Conservation (phyloP, 1,284 basidiomycete species). For the Pyrrhoderma lamaoense region DNA sequence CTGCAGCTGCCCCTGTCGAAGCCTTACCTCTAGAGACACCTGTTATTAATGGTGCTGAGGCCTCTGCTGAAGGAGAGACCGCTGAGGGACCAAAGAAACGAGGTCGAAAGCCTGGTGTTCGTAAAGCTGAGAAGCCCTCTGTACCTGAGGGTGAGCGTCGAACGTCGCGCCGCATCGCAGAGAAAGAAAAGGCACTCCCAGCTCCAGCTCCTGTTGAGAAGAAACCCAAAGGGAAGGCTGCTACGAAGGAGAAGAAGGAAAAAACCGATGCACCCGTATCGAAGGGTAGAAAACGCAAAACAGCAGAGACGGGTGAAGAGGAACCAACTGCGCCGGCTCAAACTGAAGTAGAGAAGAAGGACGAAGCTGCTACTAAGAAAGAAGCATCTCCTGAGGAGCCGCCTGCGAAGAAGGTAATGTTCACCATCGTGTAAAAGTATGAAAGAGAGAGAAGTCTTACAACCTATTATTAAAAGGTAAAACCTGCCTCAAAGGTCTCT, state of each 20-base stretch:
- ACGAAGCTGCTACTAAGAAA: slow-evolving; percentile 21
- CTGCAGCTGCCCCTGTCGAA: slow-evolving; percentile 1
- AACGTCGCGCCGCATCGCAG: slow-evolving; percentile 20
- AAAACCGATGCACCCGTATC: slow-evolving; percentile 25
- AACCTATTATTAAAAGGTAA: slow-evolving; percentile 16
- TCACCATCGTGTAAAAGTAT: slow-evolving; percentile 7
- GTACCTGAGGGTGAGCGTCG: slow-evolving; percentile 19
- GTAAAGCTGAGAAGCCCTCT: background rate
- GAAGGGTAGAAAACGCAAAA: slow-evolving; percentile 23
- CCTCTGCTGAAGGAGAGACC: slow-evolving; percentile 31
- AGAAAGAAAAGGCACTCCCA: slow-evolving; percentile 44
- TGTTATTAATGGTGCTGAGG: slow-evolving; percentile 32
- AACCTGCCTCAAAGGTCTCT: slow-evolving; percentile 16
- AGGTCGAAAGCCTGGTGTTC: slow-evolving; percentile 13
- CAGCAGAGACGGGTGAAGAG: slow-evolving; percentile 20
- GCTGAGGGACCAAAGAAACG: slow-evolving; percentile 10
- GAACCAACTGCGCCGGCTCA: background rate
- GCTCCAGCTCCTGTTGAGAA: background rate
- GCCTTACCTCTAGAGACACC: slow-evolving; percentile 2
- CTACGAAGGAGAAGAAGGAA: slow-evolving; percentile 52
- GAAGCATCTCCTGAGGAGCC: slow-evolving; percentile 30
- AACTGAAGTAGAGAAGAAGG: slow-evolving; percentile 23
- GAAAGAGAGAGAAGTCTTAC: slow-evolving; percentile 21
- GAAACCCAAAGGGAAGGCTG: slow-evolving; percentile 20
- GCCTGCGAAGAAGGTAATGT: slow-evolving; percentile 48